phyloP scores from a whole-genome alignment of 2,329 filamentous ascomycete species.

The Verticillium nonalfalfae region DNA sequence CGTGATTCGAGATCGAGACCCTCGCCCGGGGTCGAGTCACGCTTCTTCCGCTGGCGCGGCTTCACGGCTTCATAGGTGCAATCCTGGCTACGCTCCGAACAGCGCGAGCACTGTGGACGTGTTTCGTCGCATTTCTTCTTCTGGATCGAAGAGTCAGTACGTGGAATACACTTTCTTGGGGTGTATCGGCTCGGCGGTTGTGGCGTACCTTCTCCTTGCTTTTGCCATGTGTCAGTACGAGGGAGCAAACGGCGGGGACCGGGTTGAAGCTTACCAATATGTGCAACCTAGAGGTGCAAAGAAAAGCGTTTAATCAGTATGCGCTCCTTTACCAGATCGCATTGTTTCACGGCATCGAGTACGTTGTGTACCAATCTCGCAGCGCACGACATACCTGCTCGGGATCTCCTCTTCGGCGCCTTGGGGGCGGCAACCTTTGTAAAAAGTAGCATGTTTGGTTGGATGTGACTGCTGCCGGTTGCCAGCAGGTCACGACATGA shows the following conservation, averaged over 20 bases:
- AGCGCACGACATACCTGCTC: conserved; percentile 42
- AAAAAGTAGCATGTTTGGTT: conserved; percentile 47
- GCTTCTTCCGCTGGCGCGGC: conserved; percentile 30
- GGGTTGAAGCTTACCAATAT: conserved; percentile 37
- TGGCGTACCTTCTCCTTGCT: conserved; percentile 48
- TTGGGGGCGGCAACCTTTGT: conserved; percentile 52
- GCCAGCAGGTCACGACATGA: background rate
- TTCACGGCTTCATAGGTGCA: conserved; percentile 44
- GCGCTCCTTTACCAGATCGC: conserved; percentile 1
- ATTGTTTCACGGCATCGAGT: background rate
- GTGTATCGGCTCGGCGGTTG: background rate
- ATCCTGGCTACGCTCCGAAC: conserved; percentile 38
- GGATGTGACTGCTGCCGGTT: background rate
- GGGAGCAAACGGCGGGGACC: background rate
- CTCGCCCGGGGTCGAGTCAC: conserved; percentile 14
- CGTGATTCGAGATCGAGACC: conserved; percentile 1
- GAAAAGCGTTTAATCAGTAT: conserved; percentile 16
- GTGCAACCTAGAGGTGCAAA: conserved; percentile 35
- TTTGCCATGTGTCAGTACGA: conserved; percentile 4
- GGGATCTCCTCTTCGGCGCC: conserved; percentile 51
- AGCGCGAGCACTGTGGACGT: conserved; percentile 44
- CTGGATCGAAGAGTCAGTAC: conserved; percentile 19
- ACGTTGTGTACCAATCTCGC: background rate
- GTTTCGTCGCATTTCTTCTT: conserved; percentile 54
- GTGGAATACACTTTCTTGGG: background rate